Conservation (phyloP, 2,329 filamentous ascomycete genomes). For the Claviceps africana region DNA sequence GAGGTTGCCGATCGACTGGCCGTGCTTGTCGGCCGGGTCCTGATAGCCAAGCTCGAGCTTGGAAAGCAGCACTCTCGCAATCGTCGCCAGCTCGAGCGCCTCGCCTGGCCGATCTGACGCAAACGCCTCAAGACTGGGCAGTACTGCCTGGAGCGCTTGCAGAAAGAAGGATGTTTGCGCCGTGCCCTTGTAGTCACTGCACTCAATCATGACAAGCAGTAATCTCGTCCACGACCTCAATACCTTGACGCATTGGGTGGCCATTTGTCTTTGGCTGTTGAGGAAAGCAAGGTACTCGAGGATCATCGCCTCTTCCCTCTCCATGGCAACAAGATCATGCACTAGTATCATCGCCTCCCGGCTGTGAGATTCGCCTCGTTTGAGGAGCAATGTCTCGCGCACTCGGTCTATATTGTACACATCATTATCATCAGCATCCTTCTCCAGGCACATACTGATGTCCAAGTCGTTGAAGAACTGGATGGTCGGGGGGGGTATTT, state of each 20-base stretch:
- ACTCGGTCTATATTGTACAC: conserved; percentile 59
- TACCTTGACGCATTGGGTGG: conserved; percentile 46
- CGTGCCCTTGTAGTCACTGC: conserved; percentile 62
- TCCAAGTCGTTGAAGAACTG: conserved; percentile 53
- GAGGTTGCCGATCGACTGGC: conserved; percentile 47
- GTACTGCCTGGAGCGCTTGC: conserved; percentile 71
- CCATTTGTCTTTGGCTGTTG: conserved; percentile 49
- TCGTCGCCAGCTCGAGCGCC: conserved; percentile 60
- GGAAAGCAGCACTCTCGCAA: conserved; percentile 60
- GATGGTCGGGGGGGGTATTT: conserved; percentile 36
- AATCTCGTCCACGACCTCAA: conserved; percentile 76
- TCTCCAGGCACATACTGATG: conserved; percentile 48
- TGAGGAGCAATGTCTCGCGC: conserved; percentile 59
- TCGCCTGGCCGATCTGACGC: conserved; percentile 55
- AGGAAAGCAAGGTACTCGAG: conserved; percentile 46
- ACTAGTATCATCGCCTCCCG: conserved; percentile 33
- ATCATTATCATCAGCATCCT: conserved; percentile 39
- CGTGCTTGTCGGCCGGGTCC: conserved; percentile 26
- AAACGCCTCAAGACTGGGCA: conserved; percentile 74
- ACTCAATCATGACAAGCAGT: conserved; percentile 68
- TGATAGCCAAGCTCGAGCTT: conserved; percentile 46
- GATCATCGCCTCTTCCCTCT: conserved; percentile 45
- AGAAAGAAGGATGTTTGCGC: conserved; percentile 66
- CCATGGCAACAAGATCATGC: conserved; percentile 35
- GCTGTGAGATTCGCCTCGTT: conserved; percentile 46